phyloP scores from a whole-genome alignment of 495 filamentous ascomycete genomes.

The Glutinoglossum americanum region DNA sequence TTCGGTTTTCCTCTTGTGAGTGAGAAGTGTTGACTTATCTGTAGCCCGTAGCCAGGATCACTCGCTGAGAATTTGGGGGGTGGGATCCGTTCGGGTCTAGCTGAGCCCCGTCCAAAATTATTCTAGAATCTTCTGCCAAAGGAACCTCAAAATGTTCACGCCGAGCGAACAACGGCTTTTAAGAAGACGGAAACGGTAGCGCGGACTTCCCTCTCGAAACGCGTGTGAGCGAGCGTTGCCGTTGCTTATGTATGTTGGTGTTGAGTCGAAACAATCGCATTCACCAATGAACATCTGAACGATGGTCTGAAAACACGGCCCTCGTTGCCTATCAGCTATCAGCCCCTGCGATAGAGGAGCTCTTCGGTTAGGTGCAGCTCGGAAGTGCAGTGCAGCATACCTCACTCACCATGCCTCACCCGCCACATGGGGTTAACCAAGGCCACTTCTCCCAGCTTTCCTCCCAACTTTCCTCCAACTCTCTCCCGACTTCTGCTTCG shows the following conservation, averaged over 20 bases:
- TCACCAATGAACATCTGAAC: not conserved
- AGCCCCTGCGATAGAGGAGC: not conserved
- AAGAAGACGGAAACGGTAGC: not conserved
- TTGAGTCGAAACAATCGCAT: not conserved
- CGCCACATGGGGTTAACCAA: too few species aligned
- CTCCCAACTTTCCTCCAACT: not conserved
- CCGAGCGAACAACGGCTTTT: not conserved
- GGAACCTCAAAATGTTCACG: not conserved
- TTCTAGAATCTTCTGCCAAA: not conserved
- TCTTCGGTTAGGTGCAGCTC: not conserved
- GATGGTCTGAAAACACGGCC: not conserved
- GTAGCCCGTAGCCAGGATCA: not conserved
- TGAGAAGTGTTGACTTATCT: not conserved
- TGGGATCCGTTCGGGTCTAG: not conserved
- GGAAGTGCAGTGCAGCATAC: not conserved
- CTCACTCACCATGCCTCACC: too few species aligned
- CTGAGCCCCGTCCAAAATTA: not conserved
- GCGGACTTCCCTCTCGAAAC: not conserved
- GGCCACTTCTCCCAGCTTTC: too few species aligned
- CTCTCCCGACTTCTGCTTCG: not conserved
- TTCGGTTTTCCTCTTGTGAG: not conserved
- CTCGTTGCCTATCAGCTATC: constrained; percentile 2
- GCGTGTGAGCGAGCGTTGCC: not conserved
- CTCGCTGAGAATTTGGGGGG: not conserved
- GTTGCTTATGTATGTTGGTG: not conserved